Evolutionary conservation across 2,329 filamentous ascomycete genomes (phyloP), one percentile per base, ranked within the genome.

Genomic region (Talaromyces funiculosus): DNA sequence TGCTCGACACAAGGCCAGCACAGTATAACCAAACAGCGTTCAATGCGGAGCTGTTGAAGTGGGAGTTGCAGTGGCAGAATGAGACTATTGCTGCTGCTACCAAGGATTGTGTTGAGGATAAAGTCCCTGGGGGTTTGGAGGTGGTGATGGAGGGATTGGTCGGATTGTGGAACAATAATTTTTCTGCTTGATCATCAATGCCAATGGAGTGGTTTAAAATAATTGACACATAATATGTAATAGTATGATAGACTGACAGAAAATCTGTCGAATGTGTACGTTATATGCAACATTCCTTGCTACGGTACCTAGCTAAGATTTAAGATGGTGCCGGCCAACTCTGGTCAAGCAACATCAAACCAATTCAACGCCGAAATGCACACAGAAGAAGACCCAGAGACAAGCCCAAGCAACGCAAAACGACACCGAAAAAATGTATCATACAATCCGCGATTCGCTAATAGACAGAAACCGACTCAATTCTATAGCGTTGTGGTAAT

Each of bases 91-190:
- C 33, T 24, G 51, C 51, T 35, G 51, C 33, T 38, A 5, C 20
- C 14, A 26, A 24, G 35, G 6, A 38, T 8, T 31, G 31, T 12
- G 18, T 7, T 1, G 33, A 54, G 7, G 33, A 29, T 14, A 40
- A 24, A 4, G 3, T 1, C 20, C 20, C 2, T 26, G 33, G 33
- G 6, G 37, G 89, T 71, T 29, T 26, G 14, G 8, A 57, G 42
- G 12, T 3, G 12, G 55, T 37, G n/a, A 24, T 57, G 40, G 24
- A 35, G 42, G 20, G 29, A 2, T 31, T 57, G 42, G 40, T 57
- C 18, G 26, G 4, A n/a, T 6, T 5, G 29, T 57, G 55, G 55
- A 16, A 22, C 26, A 42, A 47, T 47, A 20, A 47, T 22, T 57
- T 57, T 47, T 35, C 40, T 20, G 18, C 31, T 12, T 57, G 31